phyloP scores from a whole-genome alignment of 495 filamentous ascomycete genomes.

The Xylaria acuta region DNA sequence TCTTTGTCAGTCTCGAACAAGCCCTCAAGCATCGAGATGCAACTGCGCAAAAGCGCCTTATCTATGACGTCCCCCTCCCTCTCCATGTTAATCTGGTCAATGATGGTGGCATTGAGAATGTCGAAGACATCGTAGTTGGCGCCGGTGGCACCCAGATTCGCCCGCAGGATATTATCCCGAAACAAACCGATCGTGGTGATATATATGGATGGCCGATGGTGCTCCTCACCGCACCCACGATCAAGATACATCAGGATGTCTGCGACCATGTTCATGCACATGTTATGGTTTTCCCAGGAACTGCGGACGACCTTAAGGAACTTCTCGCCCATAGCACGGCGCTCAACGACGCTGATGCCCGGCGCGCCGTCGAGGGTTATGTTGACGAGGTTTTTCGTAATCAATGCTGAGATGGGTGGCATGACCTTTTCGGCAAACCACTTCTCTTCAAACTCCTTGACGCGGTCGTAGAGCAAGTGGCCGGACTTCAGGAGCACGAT shows the following conservation, averaged over 20 bases:
- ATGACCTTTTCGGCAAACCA: slow-evolving; percentile 78
- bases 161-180: slow-evolving; percentile 75
- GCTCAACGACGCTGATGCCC: slow-evolving; percentile 72
- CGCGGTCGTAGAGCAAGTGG: slow-evolving; percentile 78
- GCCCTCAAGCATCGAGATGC: slow-evolving; percentile 88
- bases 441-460: slow-evolving; percentile 77
- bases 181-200: slow-evolving; percentile 84
- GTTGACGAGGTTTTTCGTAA: slow-evolving; percentile 65
- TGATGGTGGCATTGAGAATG: slow-evolving; percentile 78
- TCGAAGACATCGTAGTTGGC: slow-evolving; percentile 63
- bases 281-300: slow-evolving; percentile 86
- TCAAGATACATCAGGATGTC: slow-evolving; percentile 99
- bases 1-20: slow-evolving; percentile 83
- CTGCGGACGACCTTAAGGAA: slow-evolving; percentile 78
- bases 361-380: slow-evolving; percentile 51
- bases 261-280: slow-evolving; percentile 95
- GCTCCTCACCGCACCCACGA: slow-evolving; percentile 75
- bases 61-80: slow-evolving; percentile 90
- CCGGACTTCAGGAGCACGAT: slow-evolving; percentile 90
- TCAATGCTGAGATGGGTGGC: slow-evolving; percentile 63
- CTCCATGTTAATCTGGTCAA: slow-evolving; percentile 93
- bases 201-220: slow-evolving; percentile 79
- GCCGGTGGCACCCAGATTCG: slow-evolving; percentile 48
- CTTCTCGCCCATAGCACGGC: slow-evolving; percentile 78
- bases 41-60: slow-evolving; percentile 78